A percentile compares a stretch with the other conserved stretches of the same genome.
Conservation (phyloP, 2,329 filamentous ascomycete genomes). For the Fusarium sp. region DNA sequence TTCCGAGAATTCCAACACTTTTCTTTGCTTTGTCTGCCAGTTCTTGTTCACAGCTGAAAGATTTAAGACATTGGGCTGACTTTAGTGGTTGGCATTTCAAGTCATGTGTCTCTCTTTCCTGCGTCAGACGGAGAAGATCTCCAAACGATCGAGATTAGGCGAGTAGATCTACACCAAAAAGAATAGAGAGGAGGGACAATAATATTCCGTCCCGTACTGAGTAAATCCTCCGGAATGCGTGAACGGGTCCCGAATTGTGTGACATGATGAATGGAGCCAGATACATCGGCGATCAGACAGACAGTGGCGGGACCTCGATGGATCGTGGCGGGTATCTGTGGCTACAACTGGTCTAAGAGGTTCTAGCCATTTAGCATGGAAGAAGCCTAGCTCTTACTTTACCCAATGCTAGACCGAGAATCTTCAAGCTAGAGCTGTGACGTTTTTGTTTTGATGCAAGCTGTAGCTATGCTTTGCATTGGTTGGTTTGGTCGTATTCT, state of each 20-base stretch:
- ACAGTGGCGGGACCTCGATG: not conserved
- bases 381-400: not conserved
- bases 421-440: constrained; percentile 12
- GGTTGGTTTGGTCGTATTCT: not conserved
- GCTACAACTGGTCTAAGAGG: constrained; percentile 1
- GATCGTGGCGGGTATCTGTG: constrained; percentile 15
- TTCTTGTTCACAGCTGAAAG: constrained; percentile 11
- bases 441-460: constrained; percentile 1
- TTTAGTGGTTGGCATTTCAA: not conserved
- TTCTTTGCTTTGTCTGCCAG: not conserved
- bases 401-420: not conserved
- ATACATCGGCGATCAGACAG: not conserved
- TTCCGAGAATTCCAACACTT: not conserved
- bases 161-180: constrained; percentile 16
- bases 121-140: constrained; percentile 17
- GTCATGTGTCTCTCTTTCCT: constrained; percentile 11
- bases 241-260: not conserved
- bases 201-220: constrained; percentile 4
- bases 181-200: not conserved
- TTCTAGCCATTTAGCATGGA: constrained; percentile 16
- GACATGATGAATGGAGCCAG: not conserved
- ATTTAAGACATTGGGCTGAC: constrained; percentile 32
- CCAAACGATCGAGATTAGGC: constrained; percentile 32
- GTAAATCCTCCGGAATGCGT: not conserved
- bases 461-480: constrained; percentile 5